A percentile compares a stretch with the other conserved stretches of the same genome.
Conservation (phyloP, 768 basidiomycete species). For the Suillus cothurnatus region DNA sequence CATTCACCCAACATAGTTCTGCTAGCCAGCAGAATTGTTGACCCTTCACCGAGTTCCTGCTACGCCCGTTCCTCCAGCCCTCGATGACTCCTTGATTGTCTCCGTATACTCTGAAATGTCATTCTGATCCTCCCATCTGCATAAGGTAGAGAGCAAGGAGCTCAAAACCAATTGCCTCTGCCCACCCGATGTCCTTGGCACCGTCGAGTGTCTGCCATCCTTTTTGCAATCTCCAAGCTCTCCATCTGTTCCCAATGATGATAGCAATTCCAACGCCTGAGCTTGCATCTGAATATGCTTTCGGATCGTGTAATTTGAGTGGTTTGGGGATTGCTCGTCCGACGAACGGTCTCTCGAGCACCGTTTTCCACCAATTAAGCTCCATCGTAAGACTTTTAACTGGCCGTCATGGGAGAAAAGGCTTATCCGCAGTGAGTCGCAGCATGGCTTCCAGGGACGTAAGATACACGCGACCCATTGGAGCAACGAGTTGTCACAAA, state of each 20-base stretch:
- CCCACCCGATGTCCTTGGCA: conserved; percentile 24
- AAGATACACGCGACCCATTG: neutral
- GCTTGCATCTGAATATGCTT: conserved; percentile 18
- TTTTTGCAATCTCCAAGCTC: conserved; percentile 21
- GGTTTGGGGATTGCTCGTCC: neutral
- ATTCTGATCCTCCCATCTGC: neutral
- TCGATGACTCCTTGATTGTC: neutral
- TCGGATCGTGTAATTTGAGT: neutral
- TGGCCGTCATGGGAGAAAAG: neutral
- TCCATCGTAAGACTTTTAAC: neutral
- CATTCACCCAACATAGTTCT: too few species aligned
- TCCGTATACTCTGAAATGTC: neutral
- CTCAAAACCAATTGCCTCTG: conserved; percentile 14
- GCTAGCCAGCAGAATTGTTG: too few species aligned
- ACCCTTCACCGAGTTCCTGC: too few species aligned
- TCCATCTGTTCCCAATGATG: conserved; percentile 3
- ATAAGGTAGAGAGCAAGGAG: too few species aligned
- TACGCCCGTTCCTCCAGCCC: neutral
- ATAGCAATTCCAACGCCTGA: conserved; percentile 5
- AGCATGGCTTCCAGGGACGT: neutral
- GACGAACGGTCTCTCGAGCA: neutral
- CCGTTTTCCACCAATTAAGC: neutral
- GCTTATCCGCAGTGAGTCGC: neutral
- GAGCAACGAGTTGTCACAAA: too few species aligned
- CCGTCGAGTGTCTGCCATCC: conserved; percentile 9